Percentiles rank a stretch among this genome's conserved stretches.
Conservation (phyloP, 2,329 filamentous ascomycete genomes). For the Colletotrichum horii region DNA sequence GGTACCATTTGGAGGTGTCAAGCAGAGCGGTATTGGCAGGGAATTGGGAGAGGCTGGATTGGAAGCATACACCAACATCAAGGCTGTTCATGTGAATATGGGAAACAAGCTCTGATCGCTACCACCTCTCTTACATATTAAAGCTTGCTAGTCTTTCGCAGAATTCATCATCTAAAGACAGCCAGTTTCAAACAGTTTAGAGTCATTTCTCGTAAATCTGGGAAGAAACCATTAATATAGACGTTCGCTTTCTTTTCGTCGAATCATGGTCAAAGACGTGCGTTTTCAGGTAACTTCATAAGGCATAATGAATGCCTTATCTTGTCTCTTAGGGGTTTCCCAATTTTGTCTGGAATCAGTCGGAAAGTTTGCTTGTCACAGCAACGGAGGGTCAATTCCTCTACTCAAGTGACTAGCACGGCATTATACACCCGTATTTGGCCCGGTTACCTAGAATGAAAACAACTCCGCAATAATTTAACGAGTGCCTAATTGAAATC, state of each 20-base stretch:
- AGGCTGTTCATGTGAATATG: background rate
- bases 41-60: background rate
- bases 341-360: background rate
- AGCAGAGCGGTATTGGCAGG: slow-evolving; percentile 33
- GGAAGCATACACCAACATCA: background rate
- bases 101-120: background rate
- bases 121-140: background rate
- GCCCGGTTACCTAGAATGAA: background rate
- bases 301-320: background rate
- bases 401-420: background rate
- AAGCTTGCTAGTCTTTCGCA: background rate
- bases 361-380: background rate
- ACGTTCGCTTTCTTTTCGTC: background rate
- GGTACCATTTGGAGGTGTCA: slow-evolving; percentile 51
- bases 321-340: background rate
- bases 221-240: background rate
- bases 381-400: background rate
- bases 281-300: background rate
- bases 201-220: background rate
- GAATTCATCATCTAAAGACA: background rate
- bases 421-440: background rate
- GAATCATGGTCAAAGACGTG: background rate
- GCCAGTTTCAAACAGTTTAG: background rate
- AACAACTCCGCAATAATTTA: background rate
- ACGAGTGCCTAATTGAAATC: background rate